phyloP scores from a whole-genome alignment of 306 rosid genomes.

The Lathyrus aphaca region DNA sequence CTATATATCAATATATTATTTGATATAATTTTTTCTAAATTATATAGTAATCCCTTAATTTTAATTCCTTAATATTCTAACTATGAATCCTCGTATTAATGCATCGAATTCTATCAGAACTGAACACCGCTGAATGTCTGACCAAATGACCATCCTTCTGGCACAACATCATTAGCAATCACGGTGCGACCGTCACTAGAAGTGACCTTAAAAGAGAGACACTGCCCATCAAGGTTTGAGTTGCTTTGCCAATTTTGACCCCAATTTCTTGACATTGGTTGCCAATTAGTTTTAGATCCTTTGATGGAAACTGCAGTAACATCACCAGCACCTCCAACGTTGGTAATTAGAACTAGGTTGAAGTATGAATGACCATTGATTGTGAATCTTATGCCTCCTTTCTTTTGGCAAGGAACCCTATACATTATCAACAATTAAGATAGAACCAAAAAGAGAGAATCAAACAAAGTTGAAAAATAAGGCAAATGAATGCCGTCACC shows the following conservation, averaged over 20 bases:
- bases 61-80: background rate
- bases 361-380: slow-evolving; percentile 78
- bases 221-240: slow-evolving; percentile 63
- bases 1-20: background rate
- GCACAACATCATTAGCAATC: slow-evolving; percentile 54
- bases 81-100: background rate
- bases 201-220: slow-evolving; percentile 70
- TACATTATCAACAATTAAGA: slow-evolving; percentile 12
- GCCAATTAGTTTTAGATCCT: slow-evolving; percentile 76
- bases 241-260: slow-evolving; percentile 94
- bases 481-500: slow-evolving; percentile 6
- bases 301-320: slow-evolving; percentile 70
- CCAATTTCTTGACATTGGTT: slow-evolving; percentile 80
- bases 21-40: background rate
- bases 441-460: background rate
- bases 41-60: background rate
- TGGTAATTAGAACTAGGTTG: slow-evolving; percentile 70
- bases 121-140: slow-evolving; percentile 69
- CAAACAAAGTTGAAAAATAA: slow-evolving; percentile 3
- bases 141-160: slow-evolving; percentile 73
- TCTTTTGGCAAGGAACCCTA: slow-evolving; percentile 75
- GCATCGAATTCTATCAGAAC: background rate
- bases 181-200: slow-evolving; percentile 68
- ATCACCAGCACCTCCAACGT: slow-evolving; percentile 89
- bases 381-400: slow-evolving; percentile 82